These are phyloP conservation scores for Reticulascus tulasneorum DNA, from an alignment of 2,329 filamentous ascomycete genomes.

Conservation along the genomic window DNA sequence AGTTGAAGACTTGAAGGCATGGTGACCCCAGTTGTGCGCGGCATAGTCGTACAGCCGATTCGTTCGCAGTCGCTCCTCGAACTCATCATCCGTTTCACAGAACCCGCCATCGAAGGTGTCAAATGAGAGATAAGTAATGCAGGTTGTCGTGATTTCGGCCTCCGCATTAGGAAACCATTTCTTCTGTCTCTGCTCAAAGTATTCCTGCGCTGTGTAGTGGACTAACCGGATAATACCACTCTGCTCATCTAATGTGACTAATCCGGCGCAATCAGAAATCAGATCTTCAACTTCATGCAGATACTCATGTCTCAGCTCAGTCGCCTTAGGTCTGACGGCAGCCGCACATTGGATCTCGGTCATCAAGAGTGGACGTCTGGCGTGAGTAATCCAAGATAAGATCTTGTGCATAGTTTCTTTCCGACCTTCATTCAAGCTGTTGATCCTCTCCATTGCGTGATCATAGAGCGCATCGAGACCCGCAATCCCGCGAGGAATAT, in stretches of 20 bases:
- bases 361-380: not conserved
- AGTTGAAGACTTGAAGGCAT: not conserved
- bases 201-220: not conserved
- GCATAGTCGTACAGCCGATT: constrained; percentile 3
- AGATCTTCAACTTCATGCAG: not conserved
- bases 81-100: not conserved
- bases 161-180: not conserved
- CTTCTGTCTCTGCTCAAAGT: not conserved
- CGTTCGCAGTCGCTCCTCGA: not conserved
- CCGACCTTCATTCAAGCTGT: not conserved
- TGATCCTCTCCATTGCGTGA: not conserved
- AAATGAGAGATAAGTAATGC: not conserved
- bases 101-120: not conserved
- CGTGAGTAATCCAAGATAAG: not conserved
- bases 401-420: not conserved
- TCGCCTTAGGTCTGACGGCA: not conserved
- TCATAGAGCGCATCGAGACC: too few species aligned
- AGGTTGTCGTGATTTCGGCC: not conserved
- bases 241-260: not conserved
- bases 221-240: not conserved
- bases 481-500: too few species aligned
- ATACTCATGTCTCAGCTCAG: not conserved
- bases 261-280: not conserved
- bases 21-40: constrained; percentile 1
- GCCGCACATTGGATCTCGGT: not conserved